Percentiles rank a stretch among this genome's conserved stretches.
Conservation (phyloP, 2,329 filamentous ascomycete species). For the Hymenoscyphus fraxineus region DNA sequence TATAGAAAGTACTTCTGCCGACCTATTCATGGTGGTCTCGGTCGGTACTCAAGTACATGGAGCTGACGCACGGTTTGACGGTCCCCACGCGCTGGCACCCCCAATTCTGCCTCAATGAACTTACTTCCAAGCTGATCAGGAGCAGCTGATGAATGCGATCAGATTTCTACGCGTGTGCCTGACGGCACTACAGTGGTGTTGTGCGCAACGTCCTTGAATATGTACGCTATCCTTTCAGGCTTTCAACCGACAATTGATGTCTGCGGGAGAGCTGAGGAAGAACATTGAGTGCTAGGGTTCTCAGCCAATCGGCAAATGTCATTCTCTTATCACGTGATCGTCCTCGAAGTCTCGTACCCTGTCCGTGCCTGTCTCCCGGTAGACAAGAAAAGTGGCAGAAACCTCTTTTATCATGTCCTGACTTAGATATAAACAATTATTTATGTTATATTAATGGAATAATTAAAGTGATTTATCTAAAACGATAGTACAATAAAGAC, state of each 20-base stretch:
- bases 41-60: slow-evolving; percentile 5
- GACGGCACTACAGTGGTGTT: background rate
- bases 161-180: background rate
- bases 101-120: slow-evolving; percentile 25
- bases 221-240: background rate
- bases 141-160: slow-evolving; percentile 2
- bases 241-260: background rate
- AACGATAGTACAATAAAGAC: too few species aligned
- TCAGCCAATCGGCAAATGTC: too few species aligned
- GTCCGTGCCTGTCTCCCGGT: too few species aligned
- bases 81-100: slow-evolving; percentile 3
- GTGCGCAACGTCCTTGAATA: background rate
- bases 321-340: too few species aligned
- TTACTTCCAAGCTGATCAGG: slow-evolving; percentile 1
- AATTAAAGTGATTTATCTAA: too few species aligned
- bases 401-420: too few species aligned
- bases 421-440: too few species aligned
- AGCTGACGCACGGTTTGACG: slow-evolving; percentile 1
- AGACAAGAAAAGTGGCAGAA: too few species aligned
- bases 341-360: too few species aligned
- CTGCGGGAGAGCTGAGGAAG: background rate
- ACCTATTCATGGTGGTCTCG: slow-evolving; percentile 14
- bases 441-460: too few species aligned
- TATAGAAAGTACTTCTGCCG: slow-evolving; percentile 18
- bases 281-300: background rate